Base-by-base conservation (phyloP, 2,329 filamentous ascomycete species). In the Fusarium xylarioides region DNA sequence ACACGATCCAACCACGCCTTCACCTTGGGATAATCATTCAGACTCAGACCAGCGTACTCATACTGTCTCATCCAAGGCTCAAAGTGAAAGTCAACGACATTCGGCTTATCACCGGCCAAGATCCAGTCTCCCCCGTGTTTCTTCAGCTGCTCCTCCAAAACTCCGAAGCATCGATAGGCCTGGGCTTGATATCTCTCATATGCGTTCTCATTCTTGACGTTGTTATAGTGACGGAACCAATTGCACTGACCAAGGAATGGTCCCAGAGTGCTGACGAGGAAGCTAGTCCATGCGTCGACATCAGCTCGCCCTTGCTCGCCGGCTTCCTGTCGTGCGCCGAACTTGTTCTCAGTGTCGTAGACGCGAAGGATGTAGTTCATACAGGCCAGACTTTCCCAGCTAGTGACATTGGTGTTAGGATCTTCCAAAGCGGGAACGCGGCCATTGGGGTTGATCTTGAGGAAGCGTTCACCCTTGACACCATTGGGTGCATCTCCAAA, bases 401-500 rank as follows among this genome's bases (percentile, higher is more conserved):
- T 71, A 2, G 77, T 79, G 12, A 81, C 52, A 16, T 67, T 74
- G 1, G 74, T 79, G 68, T 81, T 82, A 5, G 80, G 80, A 32
- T 82, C 80, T 21, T 74, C 57, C 21, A 81, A 71, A 2, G 77
- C 74, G 0, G 80, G 80, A 4, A 80, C 59, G 3, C 80, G 79
- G 14, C 80, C 79, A 42, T 82, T 82, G 5, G 80, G 78, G 49
- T 81, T 81, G 61, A 81, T 53, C 26, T 66, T 49, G 3, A 69
- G 74, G 60, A 74, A 81, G 35, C 79, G 80, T 14, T 79, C 38
- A 5, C 74, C 70, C 8, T 77, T 63, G 32, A 79, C 64, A 3
- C 63, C 71, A 46, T 80, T 70, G 9, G 58, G 52, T 3, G 40
- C 40, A 7, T 70, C 54, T 1, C 68, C 52, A 0, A 69, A 68